Percentiles rank a stretch among this genome's conserved stretches.
These are phyloP conservation scores for Linum tenue DNA, from an alignment of 345 rosid species.

Conservation along the genomic window DNA sequence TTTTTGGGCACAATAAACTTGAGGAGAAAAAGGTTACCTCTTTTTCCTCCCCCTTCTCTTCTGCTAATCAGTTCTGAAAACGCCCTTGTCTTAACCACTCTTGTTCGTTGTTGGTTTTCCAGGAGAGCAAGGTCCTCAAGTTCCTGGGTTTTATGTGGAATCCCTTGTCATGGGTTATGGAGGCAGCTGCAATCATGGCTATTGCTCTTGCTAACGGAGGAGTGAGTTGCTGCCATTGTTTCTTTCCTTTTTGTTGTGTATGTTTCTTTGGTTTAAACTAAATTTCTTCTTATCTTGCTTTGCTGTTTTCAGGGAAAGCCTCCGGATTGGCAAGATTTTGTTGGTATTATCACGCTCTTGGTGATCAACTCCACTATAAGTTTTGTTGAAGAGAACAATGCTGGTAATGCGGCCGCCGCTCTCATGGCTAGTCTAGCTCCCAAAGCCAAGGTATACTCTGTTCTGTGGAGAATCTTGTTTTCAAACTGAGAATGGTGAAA, in stretches of 20 bases:
- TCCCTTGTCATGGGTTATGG: slow-evolving; percentile 99
- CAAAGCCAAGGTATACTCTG: slow-evolving; percentile 61
- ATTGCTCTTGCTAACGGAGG: slow-evolving; percentile 99
- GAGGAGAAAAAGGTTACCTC: slow-evolving; percentile 70
- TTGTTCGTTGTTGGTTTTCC: slow-evolving; percentile 10
- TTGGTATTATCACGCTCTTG: slow-evolving; percentile 85
- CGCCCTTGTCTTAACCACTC: background rate
- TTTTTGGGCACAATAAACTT: slow-evolving; percentile 95
- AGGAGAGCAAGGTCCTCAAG: slow-evolving; percentile 89
- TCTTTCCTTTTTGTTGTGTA: background rate
- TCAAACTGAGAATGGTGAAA: background rate
- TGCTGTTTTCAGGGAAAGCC: slow-evolving; percentile 60
- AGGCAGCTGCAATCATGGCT: slow-evolving; percentile 98
- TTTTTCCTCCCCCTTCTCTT: background rate
- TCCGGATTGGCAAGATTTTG: slow-evolving; percentile 98
- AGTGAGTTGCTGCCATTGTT: slow-evolving; percentile 35
- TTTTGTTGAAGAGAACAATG: slow-evolving; percentile 93
- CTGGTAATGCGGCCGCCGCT: slow-evolving; percentile 98
- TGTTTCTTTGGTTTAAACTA: background rate
- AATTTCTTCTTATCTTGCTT: background rate
- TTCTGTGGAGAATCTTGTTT: background rate
- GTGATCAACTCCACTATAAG: slow-evolving; percentile 96
- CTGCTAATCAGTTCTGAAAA: background rate
- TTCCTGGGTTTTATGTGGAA: slow-evolving; percentile 99
- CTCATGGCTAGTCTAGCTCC: slow-evolving; percentile 98